phyloP scores from a whole-genome alignment of 2,329 filamentous ascomycete species.

The Aspergillus piperis region DNA sequence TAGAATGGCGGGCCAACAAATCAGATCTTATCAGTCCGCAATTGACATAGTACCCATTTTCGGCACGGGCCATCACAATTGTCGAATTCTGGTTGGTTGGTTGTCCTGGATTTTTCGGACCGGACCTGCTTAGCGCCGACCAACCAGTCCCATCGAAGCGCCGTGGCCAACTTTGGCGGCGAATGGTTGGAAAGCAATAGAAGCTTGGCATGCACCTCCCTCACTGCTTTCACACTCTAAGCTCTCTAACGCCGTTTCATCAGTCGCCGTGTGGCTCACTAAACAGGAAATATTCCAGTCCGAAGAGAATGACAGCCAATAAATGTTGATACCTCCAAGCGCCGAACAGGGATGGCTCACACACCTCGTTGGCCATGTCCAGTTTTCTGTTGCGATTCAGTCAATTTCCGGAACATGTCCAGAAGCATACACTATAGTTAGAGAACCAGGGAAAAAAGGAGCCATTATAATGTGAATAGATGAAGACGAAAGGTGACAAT shows the following conservation, averaged over 20 bases:
- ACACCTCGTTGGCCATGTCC: too few species aligned
- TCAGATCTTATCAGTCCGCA: not conserved
- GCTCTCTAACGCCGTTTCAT: conserved; percentile 15
- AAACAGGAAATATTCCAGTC: conserved; percentile 1
- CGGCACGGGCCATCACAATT: conserved; percentile 5
- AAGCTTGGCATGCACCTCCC: conserved; percentile 28
- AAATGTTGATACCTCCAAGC: not conserved
- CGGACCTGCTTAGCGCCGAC: conserved; percentile 6
- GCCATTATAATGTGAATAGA: not conserved
- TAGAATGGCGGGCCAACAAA: not conserved
- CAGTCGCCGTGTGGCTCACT: conserved; percentile 13
- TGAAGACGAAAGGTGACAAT: not conserved
- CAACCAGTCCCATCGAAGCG: conserved; percentile 11
- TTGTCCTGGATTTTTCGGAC: not conserved
- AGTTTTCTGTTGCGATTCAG: not conserved
- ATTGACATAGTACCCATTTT: not conserved
- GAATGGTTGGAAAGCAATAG: conserved; percentile 2
- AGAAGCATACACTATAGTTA: not conserved
- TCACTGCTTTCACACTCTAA: conserved; percentile 12
- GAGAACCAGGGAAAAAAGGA: not conserved
- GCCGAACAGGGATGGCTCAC: not conserved
- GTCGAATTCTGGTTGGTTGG: conserved; percentile 12
- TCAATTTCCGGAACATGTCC: not conserved
- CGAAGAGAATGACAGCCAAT: conserved; percentile 13
- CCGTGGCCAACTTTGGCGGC: conserved; percentile 12